phyloP scores from a whole-genome alignment of 805 yeast species.

The Gaillardinia entomophila region DNA sequence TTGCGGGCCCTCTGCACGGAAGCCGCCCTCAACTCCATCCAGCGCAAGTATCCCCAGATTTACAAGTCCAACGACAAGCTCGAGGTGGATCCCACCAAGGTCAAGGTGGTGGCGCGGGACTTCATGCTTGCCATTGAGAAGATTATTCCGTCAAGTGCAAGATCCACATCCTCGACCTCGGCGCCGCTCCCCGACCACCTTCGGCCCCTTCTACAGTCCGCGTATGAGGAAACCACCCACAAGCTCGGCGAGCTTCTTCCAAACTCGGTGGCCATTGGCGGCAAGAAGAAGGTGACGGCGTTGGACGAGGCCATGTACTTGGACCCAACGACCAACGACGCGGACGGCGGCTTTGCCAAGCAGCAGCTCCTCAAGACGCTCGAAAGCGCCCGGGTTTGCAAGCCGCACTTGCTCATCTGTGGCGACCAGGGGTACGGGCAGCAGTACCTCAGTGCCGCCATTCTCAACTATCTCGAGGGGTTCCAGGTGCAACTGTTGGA shows the following conservation, averaged over 20 bases:
- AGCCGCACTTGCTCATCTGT: constrained; percentile 72
- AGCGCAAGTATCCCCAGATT: constrained; percentile 89
- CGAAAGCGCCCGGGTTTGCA: constrained; percentile 60
- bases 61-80: constrained; percentile 72
- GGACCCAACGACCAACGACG: constrained; percentile 50
- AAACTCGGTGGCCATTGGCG: constrained; percentile 25
- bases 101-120: constrained; percentile 74
- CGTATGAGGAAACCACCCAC: constrained; percentile 40
- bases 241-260: constrained; percentile 62
- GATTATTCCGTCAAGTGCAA: constrained; percentile 86
- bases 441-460: constrained; percentile 75
- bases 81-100: constrained; percentile 61
- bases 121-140: constrained; percentile 81
- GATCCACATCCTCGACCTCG: constrained; percentile 70
- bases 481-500: constrained; percentile 85
- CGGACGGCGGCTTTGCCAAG: constrained; percentile 61
- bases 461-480: constrained; percentile 79
- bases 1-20: constrained; percentile 91
- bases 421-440: constrained; percentile 85
- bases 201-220: constrained; percentile 53
- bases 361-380: constrained; percentile 53
- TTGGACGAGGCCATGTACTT: constrained; percentile 67
- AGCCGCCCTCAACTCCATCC: constrained; percentile 88
- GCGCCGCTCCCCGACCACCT: constrained; percentile 75
- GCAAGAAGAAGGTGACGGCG: constrained; percentile 43